phyloP scores from a whole-genome alignment of 495 filamentous ascomycete species.

The Tricharina praecox region DNA sequence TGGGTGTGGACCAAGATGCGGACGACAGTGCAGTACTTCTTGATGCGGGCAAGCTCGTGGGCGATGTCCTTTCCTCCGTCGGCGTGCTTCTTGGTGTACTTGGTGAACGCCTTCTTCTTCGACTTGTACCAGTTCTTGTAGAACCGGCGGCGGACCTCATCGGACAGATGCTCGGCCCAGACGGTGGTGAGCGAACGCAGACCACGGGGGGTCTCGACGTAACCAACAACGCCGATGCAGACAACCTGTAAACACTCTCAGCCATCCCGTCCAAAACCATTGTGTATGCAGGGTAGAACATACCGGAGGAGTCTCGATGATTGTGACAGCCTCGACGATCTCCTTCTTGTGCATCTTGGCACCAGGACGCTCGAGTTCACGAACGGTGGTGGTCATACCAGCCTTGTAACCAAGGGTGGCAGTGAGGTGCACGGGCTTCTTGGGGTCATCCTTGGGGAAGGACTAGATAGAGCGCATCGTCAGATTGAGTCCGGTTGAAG shows the following conservation, averaged over 20 bases:
- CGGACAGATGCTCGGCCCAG: conserved; percentile 97
- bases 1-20: conserved; percentile 98
- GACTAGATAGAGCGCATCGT: conserved; percentile 17
- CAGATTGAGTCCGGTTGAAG: conserved; percentile 15
- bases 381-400: conserved; percentile 99
- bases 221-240: conserved; percentile 97
- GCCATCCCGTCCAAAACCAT: conserved; percentile 18
- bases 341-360: conserved; percentile 99
- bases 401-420: conserved; percentile 99
- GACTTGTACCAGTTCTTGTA: conserved; percentile 99
- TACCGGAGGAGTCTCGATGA: conserved; percentile 99
- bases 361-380: conserved; percentile 97
- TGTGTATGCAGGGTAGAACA: conserved; percentile 29
- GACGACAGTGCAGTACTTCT: conserved; percentile 99
- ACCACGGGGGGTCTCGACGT: conserved; percentile 99
- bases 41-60: conserved; percentile 97
- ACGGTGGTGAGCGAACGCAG: conserved; percentile 98
- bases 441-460: conserved; percentile 99
- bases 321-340: conserved; percentile 94
- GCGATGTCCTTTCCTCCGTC: conserved; percentile 80
- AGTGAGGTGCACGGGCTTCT: conserved; percentile 98
- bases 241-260: conserved; percentile 58
- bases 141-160: conserved; percentile 98
- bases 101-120: conserved; percentile 99
- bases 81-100: conserved; percentile 99